Conservation (phyloP, 495 filamentous ascomycete genomes). For the Hypoxylon rickii region DNA sequence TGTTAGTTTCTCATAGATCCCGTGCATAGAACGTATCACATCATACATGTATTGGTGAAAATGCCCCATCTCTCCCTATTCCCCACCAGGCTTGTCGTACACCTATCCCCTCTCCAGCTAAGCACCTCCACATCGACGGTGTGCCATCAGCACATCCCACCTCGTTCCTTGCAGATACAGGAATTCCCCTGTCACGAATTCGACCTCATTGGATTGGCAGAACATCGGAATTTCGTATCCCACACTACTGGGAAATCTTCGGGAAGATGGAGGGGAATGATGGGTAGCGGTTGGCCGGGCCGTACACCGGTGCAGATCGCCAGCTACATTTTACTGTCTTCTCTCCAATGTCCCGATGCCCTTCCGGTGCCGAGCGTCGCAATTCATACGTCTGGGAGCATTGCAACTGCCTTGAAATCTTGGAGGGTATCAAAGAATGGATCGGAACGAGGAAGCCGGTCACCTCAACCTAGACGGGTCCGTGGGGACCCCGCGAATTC, state of each 20-base stretch:
- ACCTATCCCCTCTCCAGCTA: no score
- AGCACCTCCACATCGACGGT: no score
- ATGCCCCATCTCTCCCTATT: no score
- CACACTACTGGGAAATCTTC: conserved; percentile 26
- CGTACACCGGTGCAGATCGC: conserved; percentile 31
- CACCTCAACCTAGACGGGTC: no score
- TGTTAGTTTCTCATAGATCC: no score
- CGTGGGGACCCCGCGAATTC: conserved; percentile 18
- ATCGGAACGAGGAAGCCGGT: conserved; percentile 18
- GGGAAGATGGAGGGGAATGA: conserved; percentile 3
- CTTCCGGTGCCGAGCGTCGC: conserved; percentile 29
- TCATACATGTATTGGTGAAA: no score
- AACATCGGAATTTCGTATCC: conserved; percentile 19
- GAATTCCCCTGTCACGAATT: neutral
- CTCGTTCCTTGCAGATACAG: neutral
- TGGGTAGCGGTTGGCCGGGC: conserved; percentile 13
- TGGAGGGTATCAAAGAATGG: conserved; percentile 19
- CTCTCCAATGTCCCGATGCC: conserved; percentile 18
- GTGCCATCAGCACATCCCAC: no score
- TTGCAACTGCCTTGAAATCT: neutral
- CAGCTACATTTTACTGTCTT: conserved; percentile 26
- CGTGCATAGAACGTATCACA: no score
- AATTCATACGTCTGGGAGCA: conserved; percentile 22
- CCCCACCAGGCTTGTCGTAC: no score
- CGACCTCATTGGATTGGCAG: conserved; percentile 17